These are phyloP conservation scores for Termitomyces sp. DNA, from an alignment of 768 basidiomycete species.

Conservation along the genomic window DNA sequence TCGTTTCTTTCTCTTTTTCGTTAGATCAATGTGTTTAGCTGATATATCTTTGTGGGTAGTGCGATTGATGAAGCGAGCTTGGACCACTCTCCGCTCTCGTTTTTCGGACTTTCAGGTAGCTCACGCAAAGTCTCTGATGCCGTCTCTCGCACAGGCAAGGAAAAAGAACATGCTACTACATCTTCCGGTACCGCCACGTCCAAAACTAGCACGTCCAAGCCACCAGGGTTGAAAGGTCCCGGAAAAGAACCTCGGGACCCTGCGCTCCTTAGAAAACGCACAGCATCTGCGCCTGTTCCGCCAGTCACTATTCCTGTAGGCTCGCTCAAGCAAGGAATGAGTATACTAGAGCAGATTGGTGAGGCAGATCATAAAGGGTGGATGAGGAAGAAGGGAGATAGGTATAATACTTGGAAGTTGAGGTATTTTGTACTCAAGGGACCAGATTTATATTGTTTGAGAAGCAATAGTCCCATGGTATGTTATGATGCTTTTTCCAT, in stretches of 20 bases:
- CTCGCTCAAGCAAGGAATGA: conserved; percentile 53
- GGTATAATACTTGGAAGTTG: conserved; percentile 89
- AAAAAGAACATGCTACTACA: conserved; percentile 19
- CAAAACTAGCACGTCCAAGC: conserved; percentile 20
- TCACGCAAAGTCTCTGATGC: conserved; percentile 32
- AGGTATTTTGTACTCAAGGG: conserved; percentile 94
- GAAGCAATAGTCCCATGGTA: conserved; percentile 60
- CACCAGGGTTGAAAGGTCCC: conserved; percentile 1
- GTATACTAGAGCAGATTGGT: conserved; percentile 87
- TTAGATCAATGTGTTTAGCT: background rate
- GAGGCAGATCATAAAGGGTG: conserved; percentile 86
- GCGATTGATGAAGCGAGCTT: conserved; percentile 22
- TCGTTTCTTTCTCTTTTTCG: conserved; percentile 22
- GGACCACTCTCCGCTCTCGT: conserved; percentile 31
- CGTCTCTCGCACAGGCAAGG: conserved; percentile 21
- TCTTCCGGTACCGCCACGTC: background rate
- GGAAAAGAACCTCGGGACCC: conserved; percentile 28
- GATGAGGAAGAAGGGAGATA: conserved; percentile 94
- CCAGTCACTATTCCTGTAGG: conserved; percentile 17
- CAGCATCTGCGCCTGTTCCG: conserved; percentile 26
- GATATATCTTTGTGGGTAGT: conserved; percentile 14
- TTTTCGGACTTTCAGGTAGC: conserved; percentile 41
- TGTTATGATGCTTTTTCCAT: conserved; percentile 17
- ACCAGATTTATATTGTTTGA: conserved; percentile 82
- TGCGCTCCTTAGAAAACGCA: conserved; percentile 52